These are phyloP conservation scores for Saccharomyces hybrid DNA, from an alignment of 1,139 yeast species.

Conservation along the genomic window DNA sequence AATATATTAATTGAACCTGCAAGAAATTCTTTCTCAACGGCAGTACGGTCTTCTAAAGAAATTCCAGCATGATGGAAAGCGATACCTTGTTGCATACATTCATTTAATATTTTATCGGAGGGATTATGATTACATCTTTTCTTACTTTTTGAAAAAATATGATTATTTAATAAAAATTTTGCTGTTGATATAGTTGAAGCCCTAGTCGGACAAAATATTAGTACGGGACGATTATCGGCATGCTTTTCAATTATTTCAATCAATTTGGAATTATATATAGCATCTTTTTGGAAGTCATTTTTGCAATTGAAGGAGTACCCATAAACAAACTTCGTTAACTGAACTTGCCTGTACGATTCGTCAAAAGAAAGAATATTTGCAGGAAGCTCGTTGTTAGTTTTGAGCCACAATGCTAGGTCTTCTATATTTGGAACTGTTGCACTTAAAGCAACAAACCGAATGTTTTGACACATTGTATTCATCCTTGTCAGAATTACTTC, in stretches of 20 bases:
- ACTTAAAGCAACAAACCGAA: slow-evolving; percentile 47
- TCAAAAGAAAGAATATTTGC: slow-evolving; percentile 38
- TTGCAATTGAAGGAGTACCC: slow-evolving; percentile 36
- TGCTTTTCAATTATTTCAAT: slow-evolving; percentile 35
- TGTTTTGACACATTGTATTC: slow-evolving; percentile 35
- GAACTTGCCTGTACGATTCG: slow-evolving; percentile 43
- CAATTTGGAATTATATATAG: slow-evolving; percentile 36
- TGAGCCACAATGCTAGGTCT: slow-evolving; percentile 45
- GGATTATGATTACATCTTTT: slow-evolving; percentile 8
- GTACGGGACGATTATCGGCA: slow-evolving; percentile 38
- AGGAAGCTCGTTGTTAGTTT: slow-evolving; percentile 18
- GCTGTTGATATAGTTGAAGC: slow-evolving; percentile 43
- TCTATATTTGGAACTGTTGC: slow-evolving; percentile 49
- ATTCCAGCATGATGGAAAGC: slow-evolving; percentile 58
- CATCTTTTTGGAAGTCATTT: slow-evolving; percentile 43
- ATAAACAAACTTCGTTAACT: slow-evolving; percentile 37
- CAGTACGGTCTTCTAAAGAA: slow-evolving; percentile 37
- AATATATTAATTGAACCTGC: slow-evolving; percentile 39
- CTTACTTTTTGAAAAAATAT: background rate
- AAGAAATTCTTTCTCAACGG: slow-evolving; percentile 41
- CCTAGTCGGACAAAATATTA: slow-evolving; percentile 50
- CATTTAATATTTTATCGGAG: slow-evolving; percentile 11
- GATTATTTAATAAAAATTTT: slow-evolving; percentile 31
- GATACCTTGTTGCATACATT: slow-evolving; percentile 34
- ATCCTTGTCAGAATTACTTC: slow-evolving; percentile 49